Percentiles rank a stretch among this genome's conserved stretches.
phyloP scores from a whole-genome alignment of 768 basidiomycete species.

The Austroboletus eburneus region DNA sequence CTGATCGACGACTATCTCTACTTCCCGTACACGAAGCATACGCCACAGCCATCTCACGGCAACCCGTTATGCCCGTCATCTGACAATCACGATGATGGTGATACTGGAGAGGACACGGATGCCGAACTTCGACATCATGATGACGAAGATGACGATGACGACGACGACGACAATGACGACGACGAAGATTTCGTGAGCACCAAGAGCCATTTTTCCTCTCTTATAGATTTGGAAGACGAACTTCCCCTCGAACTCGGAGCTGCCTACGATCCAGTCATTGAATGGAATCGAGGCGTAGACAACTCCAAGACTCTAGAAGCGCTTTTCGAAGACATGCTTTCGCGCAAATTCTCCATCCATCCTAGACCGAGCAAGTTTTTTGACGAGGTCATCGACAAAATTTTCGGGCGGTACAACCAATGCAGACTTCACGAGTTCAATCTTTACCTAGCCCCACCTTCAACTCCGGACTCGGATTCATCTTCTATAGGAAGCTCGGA shows the following conservation, averaged over 20 bases:
- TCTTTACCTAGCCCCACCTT: slow-evolving; percentile 53
- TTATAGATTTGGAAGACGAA: slow-evolving; percentile 16
- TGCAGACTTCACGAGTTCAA: slow-evolving; percentile 45
- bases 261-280: slow-evolving; percentile 23
- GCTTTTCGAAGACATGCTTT: slow-evolving; percentile 59
- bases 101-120: slow-evolving; percentile 18
- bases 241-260: slow-evolving; percentile 14
- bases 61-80: slow-evolving; percentile 15
- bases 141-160: slow-evolving; percentile 7
- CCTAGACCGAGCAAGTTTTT: slow-evolving; percentile 50
- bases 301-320: slow-evolving; percentile 49
- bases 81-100: slow-evolving; percentile 18
- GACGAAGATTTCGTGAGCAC: slow-evolving; percentile 31
- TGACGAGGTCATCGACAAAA: slow-evolving; percentile 37
- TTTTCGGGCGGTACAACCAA: slow-evolving; percentile 49
- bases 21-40: slow-evolving; percentile 51
- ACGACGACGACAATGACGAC: slow-evolving; percentile 25
- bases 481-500: slow-evolving; percentile 25
- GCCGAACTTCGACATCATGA: slow-evolving; percentile 8
- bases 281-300: slow-evolving; percentile 40
- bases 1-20: slow-evolving; percentile 68
- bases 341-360: slow-evolving; percentile 46
- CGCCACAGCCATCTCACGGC: slow-evolving; percentile 14
- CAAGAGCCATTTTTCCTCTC: slow-evolving; percentile 26
- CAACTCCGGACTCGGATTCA: slow-evolving; percentile 16